Conservation (phyloP, 1,284 basidiomycete genomes). For the Rhodofomes roseus region DNA sequence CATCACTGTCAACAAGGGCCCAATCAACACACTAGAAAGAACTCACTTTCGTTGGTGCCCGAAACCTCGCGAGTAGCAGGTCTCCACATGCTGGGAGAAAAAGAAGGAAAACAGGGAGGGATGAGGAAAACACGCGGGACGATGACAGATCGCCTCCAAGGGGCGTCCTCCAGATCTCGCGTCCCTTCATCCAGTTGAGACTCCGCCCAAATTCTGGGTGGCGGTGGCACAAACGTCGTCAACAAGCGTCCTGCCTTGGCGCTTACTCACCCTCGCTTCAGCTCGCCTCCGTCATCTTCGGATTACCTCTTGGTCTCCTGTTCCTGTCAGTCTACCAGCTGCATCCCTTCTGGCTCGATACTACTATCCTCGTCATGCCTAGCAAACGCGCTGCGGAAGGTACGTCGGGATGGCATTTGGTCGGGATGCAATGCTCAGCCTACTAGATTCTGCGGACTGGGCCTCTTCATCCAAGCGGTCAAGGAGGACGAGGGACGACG, state of each 20-base stretch:
- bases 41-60: slow-evolving; percentile 77
- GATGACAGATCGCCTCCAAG: slow-evolving; percentile 6
- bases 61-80: slow-evolving; percentile 81
- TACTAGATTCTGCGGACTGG: slow-evolving; percentile 31
- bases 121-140: slow-evolving; percentile 12
- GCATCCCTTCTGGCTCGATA: no score
- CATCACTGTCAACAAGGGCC: slow-evolving; percentile 18
- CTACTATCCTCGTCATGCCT: slow-evolving; percentile 27
- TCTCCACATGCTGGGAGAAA: slow-evolving; percentile 73
- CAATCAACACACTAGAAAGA: slow-evolving; percentile 9
- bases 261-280: not conserved
- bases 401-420: slow-evolving; percentile 17
- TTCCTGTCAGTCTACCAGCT: not conserved
- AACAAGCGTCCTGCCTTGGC: not conserved
- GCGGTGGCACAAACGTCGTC: slow-evolving; percentile 5
- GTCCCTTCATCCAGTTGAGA: slow-evolving; percentile 1
- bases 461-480: slow-evolving; percentile 49
- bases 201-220: slow-evolving; percentile 13
- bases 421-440: not conserved
- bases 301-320: not conserved
- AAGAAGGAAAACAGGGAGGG: slow-evolving; percentile 25
- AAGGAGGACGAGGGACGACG: slow-evolving; percentile 43
- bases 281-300: not conserved
- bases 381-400: slow-evolving; percentile 50
- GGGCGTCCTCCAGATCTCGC: not conserved